phyloP scores from a whole-genome alignment of 345 rosid species.

The Angophora floribunda region DNA sequence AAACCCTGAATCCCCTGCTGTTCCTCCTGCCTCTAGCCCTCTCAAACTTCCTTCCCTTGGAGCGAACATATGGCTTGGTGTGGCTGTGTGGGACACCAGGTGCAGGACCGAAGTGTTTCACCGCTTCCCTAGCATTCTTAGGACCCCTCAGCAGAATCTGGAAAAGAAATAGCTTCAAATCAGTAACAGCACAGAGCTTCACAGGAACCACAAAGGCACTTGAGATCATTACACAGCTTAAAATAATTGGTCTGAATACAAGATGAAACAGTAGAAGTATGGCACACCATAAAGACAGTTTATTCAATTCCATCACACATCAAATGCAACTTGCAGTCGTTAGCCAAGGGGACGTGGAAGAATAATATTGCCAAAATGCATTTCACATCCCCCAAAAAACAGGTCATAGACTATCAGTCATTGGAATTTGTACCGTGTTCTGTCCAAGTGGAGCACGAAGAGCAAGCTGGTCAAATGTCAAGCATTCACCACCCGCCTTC shows the following conservation, averaged over 20 bases:
- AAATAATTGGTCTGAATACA: neutral
- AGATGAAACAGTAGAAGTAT: neutral
- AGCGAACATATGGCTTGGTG: constrained; percentile 56
- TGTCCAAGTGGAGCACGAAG: constrained; percentile 90
- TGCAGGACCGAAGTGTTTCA: constrained; percentile 75
- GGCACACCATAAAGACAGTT: neutral
- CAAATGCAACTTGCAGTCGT: neutral
- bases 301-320: neutral
- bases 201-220: neutral
- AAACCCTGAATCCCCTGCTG: constrained; percentile 64
- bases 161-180: neutral
- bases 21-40: constrained; percentile 67
- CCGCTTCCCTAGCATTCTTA: constrained; percentile 67
- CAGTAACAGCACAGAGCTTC: neutral
- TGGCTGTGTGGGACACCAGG: constrained; percentile 83
- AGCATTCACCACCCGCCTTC: constrained; percentile 95
- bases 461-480: constrained; percentile 91
- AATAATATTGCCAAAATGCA: neutral
- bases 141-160: constrained; percentile 70
- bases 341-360: neutral
- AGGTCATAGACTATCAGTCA: neutral
- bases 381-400: neutral
- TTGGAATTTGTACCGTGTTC: constrained; percentile 49
- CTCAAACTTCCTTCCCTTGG: constrained; percentile 60
- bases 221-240: neutral